Conservation (phyloP, 495 filamentous ascomycete species). For the Clohesyomyces aquaticus region DNA sequence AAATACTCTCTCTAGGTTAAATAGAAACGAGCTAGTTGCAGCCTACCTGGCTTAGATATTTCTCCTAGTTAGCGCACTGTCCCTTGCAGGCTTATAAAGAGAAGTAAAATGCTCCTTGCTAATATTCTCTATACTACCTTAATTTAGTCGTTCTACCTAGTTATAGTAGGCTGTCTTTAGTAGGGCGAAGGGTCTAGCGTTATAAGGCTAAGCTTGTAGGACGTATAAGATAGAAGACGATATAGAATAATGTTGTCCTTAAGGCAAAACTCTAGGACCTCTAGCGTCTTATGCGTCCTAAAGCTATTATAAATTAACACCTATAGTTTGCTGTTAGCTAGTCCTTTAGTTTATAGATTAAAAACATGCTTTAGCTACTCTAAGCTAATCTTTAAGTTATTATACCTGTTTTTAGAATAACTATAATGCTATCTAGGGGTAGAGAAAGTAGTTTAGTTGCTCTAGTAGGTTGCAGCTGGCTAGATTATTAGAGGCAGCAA, state of each 20-base stretch:
- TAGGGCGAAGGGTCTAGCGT: neutral
- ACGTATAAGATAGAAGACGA: neutral
- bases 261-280: constrained; percentile 8
- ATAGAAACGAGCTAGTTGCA: neutral
- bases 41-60: neutral
- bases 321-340: constrained; percentile 3
- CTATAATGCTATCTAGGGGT: neutral
- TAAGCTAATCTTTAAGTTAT: neutral
- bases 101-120: constrained; percentile 12
- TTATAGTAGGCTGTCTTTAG: neutral
- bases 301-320: constrained; percentile 3
- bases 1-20: neutral
- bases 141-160: constrained; percentile 4
- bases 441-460: neutral
- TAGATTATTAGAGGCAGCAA: neutral
- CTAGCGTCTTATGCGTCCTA: constrained; percentile 10
- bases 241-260: constrained; percentile 4
- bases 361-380: constrained; percentile 7
- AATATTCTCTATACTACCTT: constrained; percentile 7
- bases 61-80: neutral
- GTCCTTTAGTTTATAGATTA: constrained; percentile 11
- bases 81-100: constrained; percentile 11
- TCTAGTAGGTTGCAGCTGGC: neutral
- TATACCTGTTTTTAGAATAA: neutral
- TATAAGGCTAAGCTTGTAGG: neutral